A percentile compares a stretch with the other conserved stretches of the same genome.
Evolutionary conservation across 2,329 filamentous ascomycete species (phyloP).

Genomic region (Ramichloridium luteum): DNA sequence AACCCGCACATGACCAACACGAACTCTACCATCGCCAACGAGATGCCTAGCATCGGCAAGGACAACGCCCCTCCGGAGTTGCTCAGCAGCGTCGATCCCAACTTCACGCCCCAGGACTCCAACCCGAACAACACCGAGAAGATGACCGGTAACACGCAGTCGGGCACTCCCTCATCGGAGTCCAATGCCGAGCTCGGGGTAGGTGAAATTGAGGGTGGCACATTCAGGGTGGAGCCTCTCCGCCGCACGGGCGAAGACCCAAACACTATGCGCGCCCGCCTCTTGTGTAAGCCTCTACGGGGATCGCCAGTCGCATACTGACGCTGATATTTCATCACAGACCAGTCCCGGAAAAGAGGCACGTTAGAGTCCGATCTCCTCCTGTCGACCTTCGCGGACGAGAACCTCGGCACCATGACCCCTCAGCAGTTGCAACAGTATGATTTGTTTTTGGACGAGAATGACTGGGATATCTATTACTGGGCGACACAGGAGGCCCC

Average conservation of each 20-base stretch:
- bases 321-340: slow-evolving; percentile 37
- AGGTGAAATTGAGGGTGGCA: slow-evolving; percentile 75
- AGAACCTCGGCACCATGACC: slow-evolving; percentile 63
- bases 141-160: slow-evolving; percentile 53
- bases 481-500: slow-evolving; percentile 83
- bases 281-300: slow-evolving; percentile 47
- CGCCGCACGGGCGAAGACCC: slow-evolving; percentile 71
- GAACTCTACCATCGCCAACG: slow-evolving; percentile 50
- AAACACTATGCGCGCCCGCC: slow-evolving; percentile 74
- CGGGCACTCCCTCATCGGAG: slow-evolving; percentile 33
- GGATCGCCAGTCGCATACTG: slow-evolving; percentile 11
- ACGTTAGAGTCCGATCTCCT: slow-evolving; percentile 93
- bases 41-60: slow-evolving; percentile 48
- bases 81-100: slow-evolving; percentile 42
- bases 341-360: slow-evolving; percentile 93
- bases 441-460: slow-evolving; percentile 91
- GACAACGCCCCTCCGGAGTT: slow-evolving; percentile 49
- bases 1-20: slow-evolving; percentile 54
- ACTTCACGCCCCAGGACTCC: slow-evolving; percentile 47
- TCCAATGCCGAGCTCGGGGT: slow-evolving; percentile 58
- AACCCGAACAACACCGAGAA: slow-evolving; percentile 50
- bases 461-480: slow-evolving; percentile 99
- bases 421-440: slow-evolving; percentile 65
- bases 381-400: slow-evolving; percentile 85
- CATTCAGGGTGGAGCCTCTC: slow-evolving; percentile 83